These are phyloP conservation scores for Wickerhamomyces silvicola DNA, from an alignment of 805 yeast genomes.

Conservation along the genomic window DNA sequence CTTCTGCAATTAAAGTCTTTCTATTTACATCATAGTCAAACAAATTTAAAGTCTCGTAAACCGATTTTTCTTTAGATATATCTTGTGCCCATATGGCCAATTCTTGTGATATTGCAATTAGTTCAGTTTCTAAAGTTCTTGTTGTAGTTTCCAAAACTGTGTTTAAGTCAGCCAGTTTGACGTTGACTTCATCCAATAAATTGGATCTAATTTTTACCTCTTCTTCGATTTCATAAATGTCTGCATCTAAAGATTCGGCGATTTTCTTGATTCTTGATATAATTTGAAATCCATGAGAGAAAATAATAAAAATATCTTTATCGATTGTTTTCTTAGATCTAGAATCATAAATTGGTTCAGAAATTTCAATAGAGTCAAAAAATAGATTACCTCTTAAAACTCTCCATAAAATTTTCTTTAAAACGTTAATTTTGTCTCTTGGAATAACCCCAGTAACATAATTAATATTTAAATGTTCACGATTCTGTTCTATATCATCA, in stretches of 20 bases:
- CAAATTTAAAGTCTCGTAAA: conserved; percentile 75
- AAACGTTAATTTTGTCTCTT: conserved; percentile 57
- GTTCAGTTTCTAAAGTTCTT: conserved; percentile 67
- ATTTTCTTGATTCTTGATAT: conserved; percentile 71
- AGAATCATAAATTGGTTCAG: conserved; percentile 64
- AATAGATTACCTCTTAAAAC: conserved; percentile 87
- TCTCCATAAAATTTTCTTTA: conserved; percentile 90
- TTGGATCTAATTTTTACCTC: conserved; percentile 54
- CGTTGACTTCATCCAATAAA: conserved; percentile 55
- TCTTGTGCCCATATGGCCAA: conserved; percentile 66
- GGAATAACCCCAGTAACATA: conserved; percentile 70
- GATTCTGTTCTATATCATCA: conserved; percentile 17
- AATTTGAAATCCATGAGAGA: conserved; percentile 83
- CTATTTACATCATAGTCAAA: conserved; percentile 73
- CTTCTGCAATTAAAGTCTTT: conserved; percentile 83
- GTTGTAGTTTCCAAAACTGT: conserved; percentile 59
- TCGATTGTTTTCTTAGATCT: conserved; percentile 49
- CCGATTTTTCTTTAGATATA: conserved; percentile 75
- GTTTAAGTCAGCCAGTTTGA: conserved; percentile 52
- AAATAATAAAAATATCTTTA: conserved; percentile 81
- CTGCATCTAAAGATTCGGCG: conserved; percentile 86
- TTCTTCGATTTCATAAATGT: conserved; percentile 54
- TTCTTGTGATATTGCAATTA: conserved; percentile 69
- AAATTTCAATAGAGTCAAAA: conserved; percentile 66
- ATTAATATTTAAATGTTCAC: conserved; percentile 40